Conservation (phyloP, 345 rosid genomes). For the Euphorbia tirucalli region DNA sequence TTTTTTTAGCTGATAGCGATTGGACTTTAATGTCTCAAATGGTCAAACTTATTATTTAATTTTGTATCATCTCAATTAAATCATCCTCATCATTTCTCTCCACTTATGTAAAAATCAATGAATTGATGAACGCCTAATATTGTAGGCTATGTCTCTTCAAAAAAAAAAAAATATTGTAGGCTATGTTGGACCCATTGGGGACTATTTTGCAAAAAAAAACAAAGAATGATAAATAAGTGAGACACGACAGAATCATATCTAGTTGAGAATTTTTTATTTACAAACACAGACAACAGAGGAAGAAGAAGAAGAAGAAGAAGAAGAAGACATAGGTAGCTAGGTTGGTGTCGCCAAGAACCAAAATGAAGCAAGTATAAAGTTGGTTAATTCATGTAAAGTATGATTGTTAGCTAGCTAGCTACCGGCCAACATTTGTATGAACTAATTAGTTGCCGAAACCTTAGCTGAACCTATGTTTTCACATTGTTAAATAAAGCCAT, state of each 20-base stretch:
- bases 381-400: too few relatives aligned
- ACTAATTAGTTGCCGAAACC: not conserved
- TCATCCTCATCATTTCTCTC: conserved; percentile 16
- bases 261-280: not conserved
- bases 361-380: too few relatives aligned
- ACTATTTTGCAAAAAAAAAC: conserved; percentile 15
- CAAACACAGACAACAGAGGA: too few relatives aligned
- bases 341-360: too few relatives aligned
- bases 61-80: conserved; percentile 7
- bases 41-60: conserved; percentile 4
- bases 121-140: not conserved
- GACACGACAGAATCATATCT: not conserved
- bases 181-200: conserved; percentile 20
- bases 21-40: conserved; percentile 11
- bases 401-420: too few relatives aligned
- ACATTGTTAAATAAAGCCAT: too few relatives aligned
- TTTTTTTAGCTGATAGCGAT: conserved; percentile 21
- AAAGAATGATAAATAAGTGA: not conserved
- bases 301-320: too few relatives aligned
- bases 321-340: too few relatives aligned
- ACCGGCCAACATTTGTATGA: too few relatives aligned
- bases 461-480: not conserved
- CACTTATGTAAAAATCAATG: conserved; percentile 11
- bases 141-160: too few relatives aligned
- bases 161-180: too few relatives aligned